These are phyloP conservation scores for Nicotiana knightiana DNA, from an alignment of 257 asterid species.

Conservation along the genomic window DNA sequence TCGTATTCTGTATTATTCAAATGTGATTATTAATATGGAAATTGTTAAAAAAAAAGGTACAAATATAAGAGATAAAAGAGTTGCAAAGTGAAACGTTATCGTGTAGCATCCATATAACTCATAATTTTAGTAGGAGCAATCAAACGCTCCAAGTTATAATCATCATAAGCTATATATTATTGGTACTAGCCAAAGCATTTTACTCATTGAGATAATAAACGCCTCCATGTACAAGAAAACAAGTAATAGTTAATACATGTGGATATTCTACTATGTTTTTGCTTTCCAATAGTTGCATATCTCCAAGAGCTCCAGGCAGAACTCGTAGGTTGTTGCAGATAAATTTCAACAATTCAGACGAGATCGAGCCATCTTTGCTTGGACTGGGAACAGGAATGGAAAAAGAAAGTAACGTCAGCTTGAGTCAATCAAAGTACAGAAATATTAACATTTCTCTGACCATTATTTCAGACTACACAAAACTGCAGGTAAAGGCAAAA, in stretches of 20 bases:
- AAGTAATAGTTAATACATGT: neutral
- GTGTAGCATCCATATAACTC: neutral
- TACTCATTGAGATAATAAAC: no score
- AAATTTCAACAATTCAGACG: constrained; percentile 22
- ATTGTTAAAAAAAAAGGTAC: no score
- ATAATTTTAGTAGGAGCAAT: neutral
- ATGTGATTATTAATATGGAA: no score
- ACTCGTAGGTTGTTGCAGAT: neutral
- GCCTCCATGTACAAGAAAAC: neutral
- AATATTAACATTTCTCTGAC: neutral
- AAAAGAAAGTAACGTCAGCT: neutral
- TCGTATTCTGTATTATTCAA: no score
- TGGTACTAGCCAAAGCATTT: no score
- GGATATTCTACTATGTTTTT: neutral
- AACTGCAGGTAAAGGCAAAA: neutral
- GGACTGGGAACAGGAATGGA: constrained; percentile 14
- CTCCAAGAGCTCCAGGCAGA: neutral
- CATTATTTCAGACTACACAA: neutral
- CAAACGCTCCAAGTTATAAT: neutral
- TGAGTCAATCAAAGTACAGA: neutral
- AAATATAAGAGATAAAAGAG: no score
- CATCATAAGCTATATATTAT: neutral
- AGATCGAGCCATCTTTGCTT: constrained; percentile 31
- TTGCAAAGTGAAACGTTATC: neutral
- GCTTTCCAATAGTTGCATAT: neutral